phyloP scores from a whole-genome alignment of 306 rosid genomes.

The Ormosia emarginata region DNA sequence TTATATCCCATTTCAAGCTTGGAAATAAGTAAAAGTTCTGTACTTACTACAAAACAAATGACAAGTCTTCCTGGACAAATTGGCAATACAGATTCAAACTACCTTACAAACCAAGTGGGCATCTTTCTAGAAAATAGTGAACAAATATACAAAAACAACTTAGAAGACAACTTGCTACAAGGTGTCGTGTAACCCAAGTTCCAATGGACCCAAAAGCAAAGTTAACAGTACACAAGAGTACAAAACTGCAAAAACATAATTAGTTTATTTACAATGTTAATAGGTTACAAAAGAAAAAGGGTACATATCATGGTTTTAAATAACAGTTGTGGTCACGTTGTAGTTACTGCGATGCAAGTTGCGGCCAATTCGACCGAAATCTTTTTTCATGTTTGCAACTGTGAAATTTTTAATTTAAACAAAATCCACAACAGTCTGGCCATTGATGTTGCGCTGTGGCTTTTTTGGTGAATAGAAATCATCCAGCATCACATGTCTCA shows the following conservation, averaged over 20 bases:
- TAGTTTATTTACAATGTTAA: not conserved
- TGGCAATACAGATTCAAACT: not conserved
- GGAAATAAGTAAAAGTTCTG: not conserved
- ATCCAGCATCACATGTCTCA: not conserved
- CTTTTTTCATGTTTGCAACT: not conserved
- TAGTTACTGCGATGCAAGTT: not conserved
- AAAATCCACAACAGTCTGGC: not conserved
- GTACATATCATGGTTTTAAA: not conserved
- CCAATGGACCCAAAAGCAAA: not conserved
- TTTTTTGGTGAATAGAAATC: not conserved
- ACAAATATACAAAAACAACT: not conserved
- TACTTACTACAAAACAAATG: not conserved
- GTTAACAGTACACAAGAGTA: not conserved
- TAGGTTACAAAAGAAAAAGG: not conserved
- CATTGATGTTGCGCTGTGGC: not conserved
- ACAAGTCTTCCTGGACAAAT: not conserved
- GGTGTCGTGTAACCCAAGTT: not conserved
- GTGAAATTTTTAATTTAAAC: not conserved
- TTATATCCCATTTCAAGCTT: not conserved
- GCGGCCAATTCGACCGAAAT: not conserved
- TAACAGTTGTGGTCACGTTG: not conserved
- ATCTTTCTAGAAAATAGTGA: not conserved
- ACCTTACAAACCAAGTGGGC: not conserved
- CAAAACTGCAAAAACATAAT: not conserved
- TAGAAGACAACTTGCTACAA: not conserved